Conservation (phyloP, 805 yeast genomes). For the Teunomyces gatunensis region DNA sequence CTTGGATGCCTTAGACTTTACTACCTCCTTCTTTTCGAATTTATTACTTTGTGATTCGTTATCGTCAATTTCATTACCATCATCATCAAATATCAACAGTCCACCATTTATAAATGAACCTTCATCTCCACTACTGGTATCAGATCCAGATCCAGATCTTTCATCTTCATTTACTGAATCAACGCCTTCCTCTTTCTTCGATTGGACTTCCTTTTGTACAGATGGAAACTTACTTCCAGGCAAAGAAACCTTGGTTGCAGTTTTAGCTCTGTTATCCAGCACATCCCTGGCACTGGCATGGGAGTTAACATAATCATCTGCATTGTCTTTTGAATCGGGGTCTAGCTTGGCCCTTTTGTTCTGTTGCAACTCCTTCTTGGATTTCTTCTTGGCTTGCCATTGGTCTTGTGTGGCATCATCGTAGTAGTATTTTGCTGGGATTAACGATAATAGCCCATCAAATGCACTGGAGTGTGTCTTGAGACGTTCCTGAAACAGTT, state of each 20-base stretch:
- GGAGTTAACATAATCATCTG: conserved; percentile 40
- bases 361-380: conserved; percentile 58
- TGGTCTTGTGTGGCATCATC: conserved; percentile 88
- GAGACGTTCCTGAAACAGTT: conserved; percentile 59
- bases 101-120: conserved; percentile 13
- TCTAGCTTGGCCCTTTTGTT: conserved; percentile 73
- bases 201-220: conserved; percentile 17
- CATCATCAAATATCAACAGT: conserved; percentile 65
- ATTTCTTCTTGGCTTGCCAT: conserved; percentile 82
- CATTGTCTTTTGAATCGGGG: conserved; percentile 50
- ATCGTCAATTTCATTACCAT: conserved; percentile 49
- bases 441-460: conserved; percentile 82
- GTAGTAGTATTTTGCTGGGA: conserved; percentile 91
- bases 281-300: conserved; percentile 60
- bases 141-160: conserved; percentile 17
- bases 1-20: conserved; percentile 18
- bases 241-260: conserved; percentile 49
- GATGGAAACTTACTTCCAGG: conserved; percentile 22
- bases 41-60: conserved; percentile 4
- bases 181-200: conserved; percentile 12
- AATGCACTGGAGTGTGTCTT: conserved; percentile 79
- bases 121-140: conserved; percentile 18
- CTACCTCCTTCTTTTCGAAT: conserved; percentile 7
- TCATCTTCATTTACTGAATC: conserved; percentile 13
- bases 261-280: conserved; percentile 50